Evolutionary conservation across 2,329 filamentous ascomycete genomes (phyloP).

Genomic region (Xylaria sp.): DNA sequence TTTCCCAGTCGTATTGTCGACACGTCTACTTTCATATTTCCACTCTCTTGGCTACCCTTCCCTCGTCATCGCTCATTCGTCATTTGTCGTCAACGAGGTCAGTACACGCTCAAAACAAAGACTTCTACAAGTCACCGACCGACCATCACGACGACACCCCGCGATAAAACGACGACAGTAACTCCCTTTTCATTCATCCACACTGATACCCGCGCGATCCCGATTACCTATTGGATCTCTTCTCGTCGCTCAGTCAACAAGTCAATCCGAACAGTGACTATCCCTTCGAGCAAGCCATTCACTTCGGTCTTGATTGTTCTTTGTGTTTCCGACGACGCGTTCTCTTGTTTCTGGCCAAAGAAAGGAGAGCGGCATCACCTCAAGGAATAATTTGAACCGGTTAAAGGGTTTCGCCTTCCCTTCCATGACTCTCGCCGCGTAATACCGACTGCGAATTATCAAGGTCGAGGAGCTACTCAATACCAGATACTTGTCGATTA

Average conservation of each 20-base stretch:
- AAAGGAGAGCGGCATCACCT: slow-evolving; percentile 1
- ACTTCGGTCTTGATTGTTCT: slow-evolving; percentile 22
- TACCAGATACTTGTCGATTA: neutral
- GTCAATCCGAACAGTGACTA: slow-evolving; percentile 2
- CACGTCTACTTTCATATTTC: slow-evolving; percentile 33
- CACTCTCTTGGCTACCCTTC: slow-evolving; percentile 18
- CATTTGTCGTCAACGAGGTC: slow-evolving; percentile 9
- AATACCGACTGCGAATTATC: slow-evolving; percentile 29
- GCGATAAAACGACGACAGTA: slow-evolving; percentile 4
- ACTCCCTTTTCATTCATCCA: neutral
- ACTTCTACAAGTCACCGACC: slow-evolving; percentile 22
- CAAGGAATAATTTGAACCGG: slow-evolving; percentile 3
- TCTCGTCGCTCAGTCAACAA: slow-evolving; percentile 1
- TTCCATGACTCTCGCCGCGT: slow-evolving; percentile 32
- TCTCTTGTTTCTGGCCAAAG: slow-evolving; percentile 18
- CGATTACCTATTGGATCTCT: neutral
- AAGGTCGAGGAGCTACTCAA: slow-evolving; percentile 12
- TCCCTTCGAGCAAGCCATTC: slow-evolving; percentile 10
- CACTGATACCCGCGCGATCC: neutral
- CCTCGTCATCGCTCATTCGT: slow-evolving; percentile 15
- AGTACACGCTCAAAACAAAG: slow-evolving; percentile 5
- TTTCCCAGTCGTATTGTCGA: slow-evolving; percentile 26
- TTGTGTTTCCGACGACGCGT: slow-evolving; percentile 22
- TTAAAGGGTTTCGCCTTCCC: slow-evolving; percentile 1
- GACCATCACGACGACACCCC: slow-evolving; percentile 14